phyloP scores from a whole-genome alignment of 2,329 filamentous ascomycete species.

The Arthroderma sp. region DNA sequence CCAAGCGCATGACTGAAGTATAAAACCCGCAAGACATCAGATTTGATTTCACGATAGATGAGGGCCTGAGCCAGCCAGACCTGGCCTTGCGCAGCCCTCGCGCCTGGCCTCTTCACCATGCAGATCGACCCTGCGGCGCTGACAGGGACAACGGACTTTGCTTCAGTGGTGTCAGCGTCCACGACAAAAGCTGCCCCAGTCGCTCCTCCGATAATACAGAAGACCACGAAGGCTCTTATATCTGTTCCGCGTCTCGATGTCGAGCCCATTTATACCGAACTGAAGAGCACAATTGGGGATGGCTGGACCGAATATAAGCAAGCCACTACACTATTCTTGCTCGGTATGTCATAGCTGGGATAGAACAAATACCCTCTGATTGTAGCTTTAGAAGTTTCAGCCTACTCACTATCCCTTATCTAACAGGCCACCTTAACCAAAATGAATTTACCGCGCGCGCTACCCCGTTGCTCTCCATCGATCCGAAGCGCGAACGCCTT shows the following conservation, averaged over 20 bases:
- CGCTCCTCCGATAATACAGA: slow-evolving; percentile 24
- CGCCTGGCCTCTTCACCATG: slow-evolving; percentile 30
- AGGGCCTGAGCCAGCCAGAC: slow-evolving; percentile 27
- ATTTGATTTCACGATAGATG: slow-evolving; percentile 22
- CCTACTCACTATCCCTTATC: background rate
- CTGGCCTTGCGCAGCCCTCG: slow-evolving; percentile 31
- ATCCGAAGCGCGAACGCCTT: slow-evolving; percentile 43
- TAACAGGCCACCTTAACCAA: slow-evolving; percentile 47
- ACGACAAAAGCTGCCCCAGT: slow-evolving; percentile 21
- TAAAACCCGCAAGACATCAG: background rate
- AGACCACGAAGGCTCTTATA: slow-evolving; percentile 39
- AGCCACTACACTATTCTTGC: slow-evolving; percentile 44
- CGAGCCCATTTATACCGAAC: slow-evolving; percentile 49
- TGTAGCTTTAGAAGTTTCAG: slow-evolving; percentile 3
- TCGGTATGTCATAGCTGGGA: slow-evolving; percentile 35
- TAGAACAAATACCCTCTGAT: background rate
- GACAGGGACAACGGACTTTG: slow-evolving; percentile 31
- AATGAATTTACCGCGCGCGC: slow-evolving; percentile 47
- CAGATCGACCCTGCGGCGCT: slow-evolving; percentile 36
- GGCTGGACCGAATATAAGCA: slow-evolving; percentile 51
- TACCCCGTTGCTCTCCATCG: slow-evolving; percentile 42
- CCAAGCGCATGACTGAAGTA: background rate
- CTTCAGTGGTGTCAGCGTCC: slow-evolving; percentile 21
- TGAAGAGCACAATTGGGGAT: slow-evolving; percentile 49
- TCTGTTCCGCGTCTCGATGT: slow-evolving; percentile 51